phyloP scores from a whole-genome alignment of 1,139 yeast genomes.

The Kodamaea plutei region DNA sequence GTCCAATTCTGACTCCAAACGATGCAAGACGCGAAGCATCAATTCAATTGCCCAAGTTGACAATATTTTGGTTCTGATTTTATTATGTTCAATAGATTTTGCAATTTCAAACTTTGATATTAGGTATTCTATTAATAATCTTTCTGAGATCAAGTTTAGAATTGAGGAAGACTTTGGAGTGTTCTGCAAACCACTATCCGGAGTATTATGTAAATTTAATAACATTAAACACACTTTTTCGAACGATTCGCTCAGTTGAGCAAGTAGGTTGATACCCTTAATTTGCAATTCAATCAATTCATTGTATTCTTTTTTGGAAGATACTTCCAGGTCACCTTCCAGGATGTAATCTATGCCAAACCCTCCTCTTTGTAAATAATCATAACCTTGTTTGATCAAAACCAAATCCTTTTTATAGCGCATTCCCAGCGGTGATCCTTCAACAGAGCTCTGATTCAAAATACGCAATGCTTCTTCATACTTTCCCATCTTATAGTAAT shows the following conservation, averaged over 20 bases:
- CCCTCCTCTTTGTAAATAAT: constrained; percentile 42
- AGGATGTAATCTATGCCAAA: constrained; percentile 29
- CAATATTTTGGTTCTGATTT: constrained; percentile 58
- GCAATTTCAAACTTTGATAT: constrained; percentile 44
- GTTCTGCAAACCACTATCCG: background rate
- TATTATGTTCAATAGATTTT: constrained; percentile 31
- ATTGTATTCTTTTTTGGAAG: background rate
- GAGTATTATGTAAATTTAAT: constrained; percentile 33
- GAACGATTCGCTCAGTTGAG: constrained; percentile 62
- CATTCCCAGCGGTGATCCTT: constrained; percentile 19
- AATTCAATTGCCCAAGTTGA: constrained; percentile 83
- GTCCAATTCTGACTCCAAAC: constrained; percentile 17
- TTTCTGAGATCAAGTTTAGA: constrained; percentile 19
- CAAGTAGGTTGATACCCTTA: constrained; percentile 62
- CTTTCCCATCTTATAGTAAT: constrained; percentile 55
- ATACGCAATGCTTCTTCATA: constrained; percentile 66
- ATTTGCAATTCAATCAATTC: constrained; percentile 25
- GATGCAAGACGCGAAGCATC: constrained; percentile 25
- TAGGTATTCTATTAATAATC: constrained; percentile 52
- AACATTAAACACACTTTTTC: constrained; percentile 68
- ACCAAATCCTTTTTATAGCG: constrained; percentile 47
- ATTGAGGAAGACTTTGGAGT: background rate
- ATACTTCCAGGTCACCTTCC: background rate
- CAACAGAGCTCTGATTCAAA: constrained; percentile 20
- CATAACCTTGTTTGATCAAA: constrained; percentile 60